Evolutionary conservation across 495 filamentous ascomycete species (phyloP), one percentile per base, ranked within the genome.

Genomic region (Clohesyomyces aquaticus): DNA sequence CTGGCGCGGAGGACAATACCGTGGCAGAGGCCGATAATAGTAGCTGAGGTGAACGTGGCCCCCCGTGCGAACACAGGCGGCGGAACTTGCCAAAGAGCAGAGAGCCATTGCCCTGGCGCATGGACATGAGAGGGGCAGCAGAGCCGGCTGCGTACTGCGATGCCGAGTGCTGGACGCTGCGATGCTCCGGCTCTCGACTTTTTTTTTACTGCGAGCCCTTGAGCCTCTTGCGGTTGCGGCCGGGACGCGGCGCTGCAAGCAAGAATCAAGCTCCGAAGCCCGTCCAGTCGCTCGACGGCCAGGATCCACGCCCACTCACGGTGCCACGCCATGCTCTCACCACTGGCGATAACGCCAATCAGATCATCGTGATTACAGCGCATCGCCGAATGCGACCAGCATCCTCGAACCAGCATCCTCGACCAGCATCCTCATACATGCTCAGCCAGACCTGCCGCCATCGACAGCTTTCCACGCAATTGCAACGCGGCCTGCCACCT

Each of bases 41-140:
- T 47, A 42, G 54, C 12, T 19, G 60, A 46, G 52, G 57, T 66
- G 67, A 70, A 70, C 63, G 67, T 66, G 67, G 67, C 63, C 59
- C n/a, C n/a, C n/a, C 54, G 55, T 57, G 28, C 35, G 38, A 6
- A 58, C 47, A 59, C 52, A 60, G 52, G 63, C 63, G 67, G 54
- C 67, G 62, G 48, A 70, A 50, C 21, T 63, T 57, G 63, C 63
- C 55, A 56, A 59, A 50, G 46, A 65, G 57, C 38, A 35, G 27
- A 58, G 59, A 23, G 58, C 67, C 67, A 70, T 42, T 29, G 43
- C 57, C 41, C 43, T 55, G 56, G 63, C 58, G 63, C 61, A 59
- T 62, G 35, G 49, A 60, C 61, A 70, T 70, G 63, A 56, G 52
- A 26, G 55, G 32, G 53, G 26, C 35, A 23, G 23, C 14, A 10